Percentiles rank a stretch among this genome's conserved stretches.
phyloP scores from a whole-genome alignment of 2,329 filamentous ascomycete genomes.

The Chlorencoelia australis region DNA sequence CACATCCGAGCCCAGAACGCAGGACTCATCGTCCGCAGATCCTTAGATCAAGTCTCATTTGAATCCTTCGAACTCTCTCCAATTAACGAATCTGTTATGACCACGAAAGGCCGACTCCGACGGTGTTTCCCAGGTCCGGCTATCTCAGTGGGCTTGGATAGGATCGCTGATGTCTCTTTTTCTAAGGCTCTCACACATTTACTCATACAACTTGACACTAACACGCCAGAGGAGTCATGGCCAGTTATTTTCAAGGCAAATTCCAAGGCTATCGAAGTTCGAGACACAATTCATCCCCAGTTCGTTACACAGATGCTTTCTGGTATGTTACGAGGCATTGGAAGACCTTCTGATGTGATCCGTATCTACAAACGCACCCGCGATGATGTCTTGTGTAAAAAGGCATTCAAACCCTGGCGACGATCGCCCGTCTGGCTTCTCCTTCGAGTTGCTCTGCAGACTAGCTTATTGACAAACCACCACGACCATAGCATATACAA shows the following conservation, averaged over 20 bases:
- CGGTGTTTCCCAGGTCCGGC: conserved; percentile 36
- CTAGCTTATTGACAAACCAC: conserved; percentile 4
- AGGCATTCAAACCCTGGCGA: conserved; percentile 34
- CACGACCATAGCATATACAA: conserved; percentile 34
- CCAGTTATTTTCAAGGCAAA: conserved; percentile 17
- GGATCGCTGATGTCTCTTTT: conserved; percentile 11
- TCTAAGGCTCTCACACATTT: conserved; percentile 9
- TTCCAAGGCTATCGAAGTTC: conserved; percentile 32
- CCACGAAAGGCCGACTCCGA: conserved; percentile 29
- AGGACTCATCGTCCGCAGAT: conserved; percentile 31
- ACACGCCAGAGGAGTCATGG: conserved; percentile 6
- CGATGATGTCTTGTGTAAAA: conserved; percentile 41
- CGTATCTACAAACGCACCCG: conserved; percentile 42
- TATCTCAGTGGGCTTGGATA: neutral
- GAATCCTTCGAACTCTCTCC: conserved; percentile 40
- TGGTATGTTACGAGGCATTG: conserved; percentile 33
- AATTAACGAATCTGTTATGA: conserved; percentile 29
- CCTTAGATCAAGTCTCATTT: conserved; percentile 12
- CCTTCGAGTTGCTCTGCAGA: conserved; percentile 40
- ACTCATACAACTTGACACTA: conserved; percentile 8
- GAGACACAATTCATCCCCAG: conserved; percentile 39
- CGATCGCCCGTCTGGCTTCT: conserved; percentile 46
- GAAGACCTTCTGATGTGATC: conserved; percentile 15
- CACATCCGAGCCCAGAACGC: conserved; percentile 38
- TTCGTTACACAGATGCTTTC: conserved; percentile 43